Base-by-base conservation (phyloP, 495 filamentous ascomycete genomes). In the Astrothelium subdiscretum region DNA sequence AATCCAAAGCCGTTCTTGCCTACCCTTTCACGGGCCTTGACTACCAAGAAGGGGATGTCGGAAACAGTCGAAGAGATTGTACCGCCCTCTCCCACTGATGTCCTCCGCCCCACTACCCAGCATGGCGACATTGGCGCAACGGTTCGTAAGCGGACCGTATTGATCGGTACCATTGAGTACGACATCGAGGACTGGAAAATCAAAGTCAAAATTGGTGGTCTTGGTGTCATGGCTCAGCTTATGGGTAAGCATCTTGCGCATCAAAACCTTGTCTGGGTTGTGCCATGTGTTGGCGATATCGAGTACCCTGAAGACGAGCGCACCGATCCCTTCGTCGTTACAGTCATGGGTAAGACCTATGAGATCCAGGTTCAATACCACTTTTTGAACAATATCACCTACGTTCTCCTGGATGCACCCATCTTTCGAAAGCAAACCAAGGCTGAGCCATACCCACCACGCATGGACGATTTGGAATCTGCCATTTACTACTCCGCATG, bases 401-500 rank as follows among this genome's bases (percentile, higher is more conserved):
- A 84, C 71, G 84, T 88, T 51, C 78, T 89, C 2, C 75, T 89
- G 10, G 86, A 89, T 66, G 83, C 84, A 0, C 85, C 85, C 0
- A 80, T 88, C 22, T 89, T 89, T 75, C 83, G 86, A 57, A 79
- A 85, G 67, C 86, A 88, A 68, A 81, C 84, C 11, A 82, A 81
- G 67, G 70, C 77, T 13, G 83, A 89, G 62, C 86, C 86, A 0
- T 89, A 89, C 65, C 85, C 85, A 2, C 75, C 85, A 6, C 83
- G 86, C 26, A 89, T 89, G 86, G 86, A 89, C 68, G 85, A 89
- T 68, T 76, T 89, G 59, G 84, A 87, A 59, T 83, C 79, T 64
- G 86, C 86, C 24, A 83, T 89, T 42, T 84, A 87, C 71, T 89
- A 89, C 68, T 86, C 85, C 0, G 84, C 86, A 0, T 89, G 86